These are phyloP conservation scores for Cercospora brassicicola DNA, from an alignment of 2,329 filamentous ascomycete species.

Conservation along the genomic window DNA sequence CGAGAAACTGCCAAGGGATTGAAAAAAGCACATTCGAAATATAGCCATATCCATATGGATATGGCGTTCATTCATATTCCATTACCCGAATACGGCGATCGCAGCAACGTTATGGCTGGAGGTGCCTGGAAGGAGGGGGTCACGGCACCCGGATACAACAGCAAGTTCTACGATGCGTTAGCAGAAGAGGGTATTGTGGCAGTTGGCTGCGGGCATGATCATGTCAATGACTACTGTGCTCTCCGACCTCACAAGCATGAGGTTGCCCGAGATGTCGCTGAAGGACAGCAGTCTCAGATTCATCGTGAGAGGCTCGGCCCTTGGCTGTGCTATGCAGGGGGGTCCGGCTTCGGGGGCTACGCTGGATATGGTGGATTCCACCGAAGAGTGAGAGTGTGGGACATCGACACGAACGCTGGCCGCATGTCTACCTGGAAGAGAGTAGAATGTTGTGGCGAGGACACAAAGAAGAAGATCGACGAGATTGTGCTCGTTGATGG, in stretches of 20 bases:
- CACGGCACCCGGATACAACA: slow-evolving; percentile 86
- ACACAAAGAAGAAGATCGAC: slow-evolving; percentile 55
- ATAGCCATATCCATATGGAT: slow-evolving; percentile 90
- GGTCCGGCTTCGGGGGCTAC: slow-evolving; percentile 89
- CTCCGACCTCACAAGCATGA: slow-evolving; percentile 47
- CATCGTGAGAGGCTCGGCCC: slow-evolving; percentile 45
- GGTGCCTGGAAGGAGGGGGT: slow-evolving; percentile 80
- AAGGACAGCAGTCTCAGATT: slow-evolving; percentile 3
- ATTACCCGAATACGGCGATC: slow-evolving; percentile 77
- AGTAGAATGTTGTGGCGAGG: slow-evolving; percentile 61
- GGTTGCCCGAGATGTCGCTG: slow-evolving; percentile 11
- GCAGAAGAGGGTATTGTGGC: slow-evolving; percentile 81
- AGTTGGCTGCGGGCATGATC: slow-evolving; percentile 91
- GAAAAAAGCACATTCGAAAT: slow-evolving; percentile 68
- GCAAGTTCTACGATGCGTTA: slow-evolving; percentile 86
- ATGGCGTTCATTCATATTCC: slow-evolving; percentile 98
- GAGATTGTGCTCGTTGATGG: slow-evolving; percentile 63
- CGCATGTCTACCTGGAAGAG: slow-evolving; percentile 91
- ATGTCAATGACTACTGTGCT: slow-evolving; percentile 95
- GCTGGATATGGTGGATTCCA: slow-evolving; percentile 85
- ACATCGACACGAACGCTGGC: slow-evolving; percentile 88
- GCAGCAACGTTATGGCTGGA: slow-evolving; percentile 55
- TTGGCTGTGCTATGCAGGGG: slow-evolving; percentile 99
- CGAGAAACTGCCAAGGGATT: slow-evolving; percentile 70
- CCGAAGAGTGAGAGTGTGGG: slow-evolving; percentile 82